Evolutionary conservation across 495 filamentous ascomycete genomes (phyloP), one percentile per base, ranked within the genome.

Genomic region (Talaromyces adpressus): DNA sequence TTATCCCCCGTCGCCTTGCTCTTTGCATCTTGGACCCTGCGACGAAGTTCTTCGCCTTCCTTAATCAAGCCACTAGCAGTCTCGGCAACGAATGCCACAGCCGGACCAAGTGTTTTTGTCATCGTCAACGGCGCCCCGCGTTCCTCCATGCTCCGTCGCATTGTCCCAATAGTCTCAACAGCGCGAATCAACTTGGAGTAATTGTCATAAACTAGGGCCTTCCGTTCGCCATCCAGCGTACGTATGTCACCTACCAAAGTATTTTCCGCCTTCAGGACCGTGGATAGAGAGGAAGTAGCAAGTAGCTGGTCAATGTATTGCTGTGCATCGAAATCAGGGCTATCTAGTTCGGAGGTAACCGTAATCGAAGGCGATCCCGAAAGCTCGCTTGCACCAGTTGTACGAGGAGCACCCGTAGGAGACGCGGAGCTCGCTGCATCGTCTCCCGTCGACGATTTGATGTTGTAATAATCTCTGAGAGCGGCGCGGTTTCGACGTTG

Each of bases 151-250:
- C 85, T 79, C 61, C 69, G 70, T 16, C 77, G 70, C 78, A 81
- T 80, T 71, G 87, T 89, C 25, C 91, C 84, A 70, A 98, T 98
- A 12, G 93, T 98, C 72, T 96, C 92, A 14, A 95, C 97, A 16
- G 94, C 94, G 18, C 86, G 84, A 65, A 98, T 97, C 69, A 98
- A 77, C 78, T 97, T 98, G 65, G 86, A 91, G 74, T 97, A 98
- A 72, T 98, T 98, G 73, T 98, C 94, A 72, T 98, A 98, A 4
- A 98, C 94, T 47, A 98, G 79, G 23, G 94, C 92, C 75, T 98
- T 98, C 69, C 91, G 87, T 79, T 98, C 94, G 22, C 93, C 93
- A 70, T 98, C 94, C 18, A 98, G 81, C 2, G 89, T 90, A 23
- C 92, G 81, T 39, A 96, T 94, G 72, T 98, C 94, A 67, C 79